A percentile compares a stretch with the other conserved stretches of the same genome.
phyloP scores from a whole-genome alignment of 1,284 basidiomycete genomes.

The Pulveroboletus sp. region DNA sequence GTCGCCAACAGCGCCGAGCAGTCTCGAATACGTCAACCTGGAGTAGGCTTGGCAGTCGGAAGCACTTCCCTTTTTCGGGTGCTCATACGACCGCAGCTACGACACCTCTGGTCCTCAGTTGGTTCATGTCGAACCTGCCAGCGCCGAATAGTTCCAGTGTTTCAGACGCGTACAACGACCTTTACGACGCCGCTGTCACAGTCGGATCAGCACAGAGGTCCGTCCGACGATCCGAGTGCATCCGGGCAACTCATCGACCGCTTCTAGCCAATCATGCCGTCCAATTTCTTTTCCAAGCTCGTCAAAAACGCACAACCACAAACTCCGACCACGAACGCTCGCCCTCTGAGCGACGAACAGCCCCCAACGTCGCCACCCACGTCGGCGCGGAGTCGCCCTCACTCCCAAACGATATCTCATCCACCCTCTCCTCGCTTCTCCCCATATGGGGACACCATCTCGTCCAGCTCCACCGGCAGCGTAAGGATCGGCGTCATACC shows the following conservation, averaged over 20 bases:
- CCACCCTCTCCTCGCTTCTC: conserved; percentile 20
- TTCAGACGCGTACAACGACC: neutral
- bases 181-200: neutral
- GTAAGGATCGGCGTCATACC: conserved; percentile 36
- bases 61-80: neutral
- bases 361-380: neutral
- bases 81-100: neutral
- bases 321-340: neutral
- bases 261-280: conserved; percentile 40
- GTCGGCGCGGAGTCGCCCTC: conserved; percentile 14
- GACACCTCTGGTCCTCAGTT: neutral
- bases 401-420: conserved; percentile 33
- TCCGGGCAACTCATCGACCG: neutral
- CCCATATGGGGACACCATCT: conserved; percentile 10
- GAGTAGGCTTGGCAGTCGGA: neutral
- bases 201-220: neutral
- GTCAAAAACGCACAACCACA: conserved; percentile 39
- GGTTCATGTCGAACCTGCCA: conserved; percentile 1
- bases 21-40: no score
- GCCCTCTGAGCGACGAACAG: conserved; percentile 6
- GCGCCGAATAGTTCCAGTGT: neutral
- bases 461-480: conserved; percentile 32
- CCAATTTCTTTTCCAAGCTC: conserved; percentile 52
- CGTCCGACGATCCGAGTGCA: neutral
- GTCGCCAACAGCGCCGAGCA: no score